Percentiles rank a stretch among this genome's conserved stretches.
Evolutionary conservation across 352 stramenopile species (phyloP).

Genomic region (Peronosclerospora sorghi): DNA sequence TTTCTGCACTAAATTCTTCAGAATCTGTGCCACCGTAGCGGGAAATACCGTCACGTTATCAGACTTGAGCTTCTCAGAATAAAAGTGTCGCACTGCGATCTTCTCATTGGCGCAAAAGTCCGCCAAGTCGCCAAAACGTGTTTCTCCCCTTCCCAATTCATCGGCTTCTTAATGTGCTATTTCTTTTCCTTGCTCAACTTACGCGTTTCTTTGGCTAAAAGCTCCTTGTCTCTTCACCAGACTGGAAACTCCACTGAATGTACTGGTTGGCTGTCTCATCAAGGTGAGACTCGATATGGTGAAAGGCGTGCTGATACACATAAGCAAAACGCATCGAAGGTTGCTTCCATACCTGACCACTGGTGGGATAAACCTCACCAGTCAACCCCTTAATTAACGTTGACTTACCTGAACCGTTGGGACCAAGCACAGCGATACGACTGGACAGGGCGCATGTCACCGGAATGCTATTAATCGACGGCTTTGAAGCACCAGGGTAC

Average conservation of each 20-base stretch:
- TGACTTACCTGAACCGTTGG: too few relatives aligned
- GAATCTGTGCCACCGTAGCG: too few relatives aligned
- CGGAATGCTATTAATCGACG: too few relatives aligned
- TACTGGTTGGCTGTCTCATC: too few relatives aligned
- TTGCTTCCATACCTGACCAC: constrained; percentile 46
- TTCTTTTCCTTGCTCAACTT: too few relatives aligned
- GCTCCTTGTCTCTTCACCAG: constrained; percentile 82
- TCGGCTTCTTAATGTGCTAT: constrained; percentile 89
- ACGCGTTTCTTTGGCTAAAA: constrained; percentile 90
- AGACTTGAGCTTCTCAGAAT: constrained; percentile 82
- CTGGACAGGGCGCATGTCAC: too few relatives aligned
- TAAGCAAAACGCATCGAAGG: constrained; percentile 94
- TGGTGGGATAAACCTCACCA: constrained; percentile 66
- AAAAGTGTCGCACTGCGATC: too few relatives aligned
- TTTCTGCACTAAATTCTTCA: constrained; percentile 63
- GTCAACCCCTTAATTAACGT: constrained; percentile 94
- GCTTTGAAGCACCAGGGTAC: constrained; percentile 58
- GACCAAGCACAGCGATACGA: too few relatives aligned
- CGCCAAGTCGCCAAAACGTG: constrained; percentile 64
- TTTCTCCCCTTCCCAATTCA: constrained; percentile 89
- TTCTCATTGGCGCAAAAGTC: constrained; percentile 67
- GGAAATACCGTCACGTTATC: constrained; percentile 82
- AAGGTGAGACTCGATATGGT: too few relatives aligned
- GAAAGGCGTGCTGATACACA: constrained; percentile 95
- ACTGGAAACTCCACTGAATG: constrained; percentile 95